A percentile compares a stretch with the other conserved stretches of the same genome.
These are phyloP conservation scores for Solanum appendiculatum DNA, from an alignment of 257 asterid species.

Conservation along the genomic window DNA sequence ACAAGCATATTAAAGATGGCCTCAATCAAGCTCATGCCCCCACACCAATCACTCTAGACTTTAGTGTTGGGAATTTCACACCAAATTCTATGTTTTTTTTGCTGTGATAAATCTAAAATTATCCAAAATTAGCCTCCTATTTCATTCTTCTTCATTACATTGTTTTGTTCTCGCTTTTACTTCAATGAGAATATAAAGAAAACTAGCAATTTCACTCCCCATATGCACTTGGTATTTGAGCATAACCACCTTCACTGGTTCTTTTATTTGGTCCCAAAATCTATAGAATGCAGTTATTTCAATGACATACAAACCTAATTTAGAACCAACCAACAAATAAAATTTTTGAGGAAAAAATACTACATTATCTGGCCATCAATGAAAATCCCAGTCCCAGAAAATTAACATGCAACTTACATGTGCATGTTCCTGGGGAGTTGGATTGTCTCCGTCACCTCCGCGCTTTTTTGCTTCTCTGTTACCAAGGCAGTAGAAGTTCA, in stretches of 20 bases:
- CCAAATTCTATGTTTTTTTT: not conserved
- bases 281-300: not conserved
- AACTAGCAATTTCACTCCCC: not conserved
- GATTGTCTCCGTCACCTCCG: not conserved
- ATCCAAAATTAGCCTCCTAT: not conserved
- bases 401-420: not conserved
- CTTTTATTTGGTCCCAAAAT: not conserved
- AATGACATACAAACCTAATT: not conserved
- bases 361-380: not conserved
- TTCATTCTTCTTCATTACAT: not conserved
- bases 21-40: not conserved
- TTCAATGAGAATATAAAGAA: not conserved
- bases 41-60: not conserved
- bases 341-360: not conserved
- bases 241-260: not conserved
- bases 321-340: not conserved
- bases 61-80: not conserved
- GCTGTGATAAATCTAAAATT: not conserved
- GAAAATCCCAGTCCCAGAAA: not conserved
- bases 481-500: constrained; percentile 48
- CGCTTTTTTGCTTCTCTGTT: constrained; percentile 22
- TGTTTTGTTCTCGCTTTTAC: not conserved
- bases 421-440: constrained; percentile 7
- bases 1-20: not conserved
- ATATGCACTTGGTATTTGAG: not conserved